Evolutionary conservation across 129 eudicot species (phyloP).

Genomic region (Ambrosia trifida): DNA sequence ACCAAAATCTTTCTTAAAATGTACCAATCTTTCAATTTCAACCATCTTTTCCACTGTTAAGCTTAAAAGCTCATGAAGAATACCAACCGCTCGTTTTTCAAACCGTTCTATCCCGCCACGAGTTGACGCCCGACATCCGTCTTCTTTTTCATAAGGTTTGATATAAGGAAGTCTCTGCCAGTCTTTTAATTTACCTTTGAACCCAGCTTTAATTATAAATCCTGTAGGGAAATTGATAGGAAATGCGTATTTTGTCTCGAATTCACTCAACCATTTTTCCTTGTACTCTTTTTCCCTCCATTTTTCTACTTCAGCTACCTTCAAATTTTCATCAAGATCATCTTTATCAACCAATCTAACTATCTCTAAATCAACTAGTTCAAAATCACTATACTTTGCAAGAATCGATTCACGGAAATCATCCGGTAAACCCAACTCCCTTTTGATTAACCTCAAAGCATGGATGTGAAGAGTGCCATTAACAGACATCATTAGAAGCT

Average conservation of each 20-base stretch:
- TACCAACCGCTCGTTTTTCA: conserved; percentile 85
- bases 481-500: conserved; percentile 65
- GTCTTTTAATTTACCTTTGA: conserved; percentile 61
- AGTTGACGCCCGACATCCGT: conserved; percentile 41
- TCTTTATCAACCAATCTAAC: conserved; percentile 53
- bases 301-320: conserved; percentile 65
- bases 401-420: conserved; percentile 75
- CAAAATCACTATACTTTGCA: conserved; percentile 56
- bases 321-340: conserved; percentile 29
- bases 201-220: conserved; percentile 56
- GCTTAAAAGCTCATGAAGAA: conserved; percentile 82
- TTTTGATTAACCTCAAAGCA: conserved; percentile 69
- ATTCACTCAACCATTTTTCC: conserved; percentile 93
- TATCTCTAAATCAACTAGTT: conserved; percentile 62
- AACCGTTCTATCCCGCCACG: conserved; percentile 75
- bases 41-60: conserved; percentile 82
- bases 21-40: conserved; percentile 68
- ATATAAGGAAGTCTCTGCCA: conserved; percentile 87
- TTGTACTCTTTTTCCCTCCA: conserved; percentile 80
- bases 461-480: conserved; percentile 70
- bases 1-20: conserved; percentile 77
- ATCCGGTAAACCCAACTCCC: conserved; percentile 81
- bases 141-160: conserved; percentile 72
- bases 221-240: conserved; percentile 83
- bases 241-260: conserved; percentile 78